Conservation (phyloP, 805 yeast species). For the Saccharomycopsis sp. region DNA sequence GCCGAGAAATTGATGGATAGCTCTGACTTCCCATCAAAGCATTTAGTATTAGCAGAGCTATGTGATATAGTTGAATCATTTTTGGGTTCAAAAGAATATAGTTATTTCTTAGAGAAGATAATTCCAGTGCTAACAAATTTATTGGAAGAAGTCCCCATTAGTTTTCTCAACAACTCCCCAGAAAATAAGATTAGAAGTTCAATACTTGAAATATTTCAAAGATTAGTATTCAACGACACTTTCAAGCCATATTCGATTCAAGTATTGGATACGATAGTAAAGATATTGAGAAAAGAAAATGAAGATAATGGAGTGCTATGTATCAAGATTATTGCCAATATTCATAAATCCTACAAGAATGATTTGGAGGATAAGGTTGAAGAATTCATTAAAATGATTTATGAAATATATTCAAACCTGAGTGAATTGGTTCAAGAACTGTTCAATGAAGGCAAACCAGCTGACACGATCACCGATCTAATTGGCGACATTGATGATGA, state of each 20-base stretch:
- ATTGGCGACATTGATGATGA: conserved; percentile 11
- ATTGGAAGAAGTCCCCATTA: conserved; percentile 63
- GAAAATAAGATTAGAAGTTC: conserved; percentile 76
- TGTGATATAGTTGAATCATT: conserved; percentile 83
- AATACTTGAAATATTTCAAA: conserved; percentile 69
- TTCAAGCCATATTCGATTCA: conserved; percentile 62
- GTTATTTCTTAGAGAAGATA: conserved; percentile 59
- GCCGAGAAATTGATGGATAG: conserved; percentile 54
- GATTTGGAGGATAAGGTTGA: conserved; percentile 63
- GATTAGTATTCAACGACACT: conserved; percentile 77
- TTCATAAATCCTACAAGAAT: conserved; percentile 78
- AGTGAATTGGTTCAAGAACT: conserved; percentile 66
- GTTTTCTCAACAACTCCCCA: conserved; percentile 54
- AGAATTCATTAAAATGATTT: conserved; percentile 70
- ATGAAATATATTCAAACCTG: conserved; percentile 71
- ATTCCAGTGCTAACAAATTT: conserved; percentile 63
- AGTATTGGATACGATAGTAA: conserved; percentile 53
- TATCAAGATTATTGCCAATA: conserved; percentile 76
- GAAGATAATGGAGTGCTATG: conserved; percentile 94
- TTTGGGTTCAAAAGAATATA: conserved; percentile 76
- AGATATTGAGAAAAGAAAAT: conserved; percentile 65
- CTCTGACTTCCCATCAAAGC: conserved; percentile 52
- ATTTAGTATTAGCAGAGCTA: conserved; percentile 69
- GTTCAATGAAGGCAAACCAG: conserved; percentile 36
- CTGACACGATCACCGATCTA: conserved; percentile 30